Base-by-base conservation (phyloP, 805 yeast genomes). In the Saturnispora sekii region DNA sequence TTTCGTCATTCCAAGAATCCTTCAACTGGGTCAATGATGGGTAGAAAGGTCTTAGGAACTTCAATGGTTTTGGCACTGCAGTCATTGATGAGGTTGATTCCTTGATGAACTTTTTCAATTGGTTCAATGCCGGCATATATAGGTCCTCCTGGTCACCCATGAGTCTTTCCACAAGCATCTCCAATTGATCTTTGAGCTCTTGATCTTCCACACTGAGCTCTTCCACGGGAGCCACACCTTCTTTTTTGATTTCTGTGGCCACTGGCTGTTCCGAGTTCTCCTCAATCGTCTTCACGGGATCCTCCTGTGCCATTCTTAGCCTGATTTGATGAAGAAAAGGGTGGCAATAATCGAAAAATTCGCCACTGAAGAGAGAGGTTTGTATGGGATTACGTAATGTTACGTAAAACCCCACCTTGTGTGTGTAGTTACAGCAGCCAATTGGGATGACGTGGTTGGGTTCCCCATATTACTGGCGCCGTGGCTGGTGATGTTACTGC, bases 51-150 rank as follows among this genome's bases (percentile, higher is more conserved):
- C 96, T 79, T 52, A 93, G 73, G 61, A 93, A 93, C 69, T 93
- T 94, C 66, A 93, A 76, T 5, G 99, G 99, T 65, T 93, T 93
- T 33, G 99, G 99, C 42, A 93, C 98, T 3, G 99, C 99, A 2
- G 98, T 93, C 97, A 93, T 93, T 8, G 97, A 89, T 33, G 96
- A 85, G 3, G 99, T 93, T 10, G 97, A 84, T 45, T 93, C 94
- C 53, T 86, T 78, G 56, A 93, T 89, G 55, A 77, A 77, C 40
- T 72, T 75, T 59, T 87, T 88, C 62, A 93, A 73, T 43, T 80
- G 71, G 35, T 72, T 71, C 54, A 93, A 71, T n/a, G 87, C 74
- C 10, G 77, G 66, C 32, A 65, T 65, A 59, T 85, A 84, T 16
- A 77, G 66, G 15, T 66, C 61, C 39, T 69, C 55, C 48, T 73